Evolutionary conservation across 1,139 yeast genomes (phyloP), one percentile per base, ranked within the genome.

Genomic region (Torulaspora pretoriensis): DNA sequence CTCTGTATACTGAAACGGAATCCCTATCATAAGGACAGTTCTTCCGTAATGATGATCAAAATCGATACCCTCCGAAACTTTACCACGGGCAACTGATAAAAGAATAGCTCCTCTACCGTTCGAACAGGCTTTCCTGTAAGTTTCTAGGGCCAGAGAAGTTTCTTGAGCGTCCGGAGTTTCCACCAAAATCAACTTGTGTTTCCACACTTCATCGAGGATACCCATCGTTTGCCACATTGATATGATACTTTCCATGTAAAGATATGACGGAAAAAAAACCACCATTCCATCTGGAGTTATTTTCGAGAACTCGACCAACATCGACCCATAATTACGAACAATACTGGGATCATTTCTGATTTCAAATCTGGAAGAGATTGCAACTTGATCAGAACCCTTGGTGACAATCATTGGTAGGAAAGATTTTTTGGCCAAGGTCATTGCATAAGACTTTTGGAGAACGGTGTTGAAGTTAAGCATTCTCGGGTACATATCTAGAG

Each of bases 121-220:
- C 1, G 94, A 83, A 62, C 99, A 92, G 0, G 99, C 99, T 32
- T 90, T 86, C 58, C 98, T 74, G 63, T 90, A 92, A 0, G 98
- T 92, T 56, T 94, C 98, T 53, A 92, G 70, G 0, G 98, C 99
- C 51, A 92, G 69, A 1, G 96, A 84, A 0, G 99, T 92, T 65
- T 94, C 99, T 65, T 94, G 99, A 0, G 97, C 96, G 76, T 92
- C 99, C 0, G 99, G 99, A 0, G 99, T 92, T 66, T 92, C 99
- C n/a, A 94, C 97, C 35, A 92, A 70, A 54, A 92, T 90, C 54
- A 92, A 73, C 63, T 92, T 92, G 64, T 92, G 89, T 65, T 92
- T 90, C 98, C 98, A 94, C 9, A 94, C 97, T 64, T 94, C 97
- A 65, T 92, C 98, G 55, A 92, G 69, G 33, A 92, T 92, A 40